Evolutionary conservation across 768 basidiomycete genomes (phyloP).

Genomic region (Phylloporus rhodoxanthus): DNA sequence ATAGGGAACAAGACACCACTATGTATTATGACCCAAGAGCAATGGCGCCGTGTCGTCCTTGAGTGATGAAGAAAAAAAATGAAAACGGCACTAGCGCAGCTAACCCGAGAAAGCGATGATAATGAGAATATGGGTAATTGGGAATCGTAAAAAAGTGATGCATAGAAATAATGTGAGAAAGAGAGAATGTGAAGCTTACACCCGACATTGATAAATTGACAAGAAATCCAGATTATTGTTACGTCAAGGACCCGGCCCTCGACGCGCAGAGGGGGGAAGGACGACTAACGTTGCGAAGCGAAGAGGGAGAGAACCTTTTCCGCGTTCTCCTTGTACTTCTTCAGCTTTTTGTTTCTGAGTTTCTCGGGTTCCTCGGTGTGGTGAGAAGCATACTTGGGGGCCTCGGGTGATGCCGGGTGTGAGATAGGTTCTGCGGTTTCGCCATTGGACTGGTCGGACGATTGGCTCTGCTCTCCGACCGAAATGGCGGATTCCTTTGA

Average conservation of each 20-base stretch:
- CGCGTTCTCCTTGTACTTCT: slow-evolving; percentile 83
- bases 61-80: slow-evolving; percentile 9
- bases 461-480: slow-evolving; percentile 62
- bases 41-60: slow-evolving; percentile 26
- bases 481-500: slow-evolving; percentile 77
- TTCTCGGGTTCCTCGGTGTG: slow-evolving; percentile 47
- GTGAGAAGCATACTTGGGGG: slow-evolving; percentile 25
- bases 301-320: slow-evolving; percentile 83
- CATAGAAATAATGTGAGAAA: slow-evolving; percentile 27
- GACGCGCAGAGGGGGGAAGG: slow-evolving; percentile 5
- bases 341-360: slow-evolving; percentile 67
- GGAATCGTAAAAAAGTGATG: slow-evolving; percentile 15
- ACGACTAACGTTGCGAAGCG: slow-evolving; percentile 57
- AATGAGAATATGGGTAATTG: slow-evolving; percentile 13
- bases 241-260: slow-evolving; percentile 24
- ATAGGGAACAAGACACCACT: slow-evolving; percentile 21
- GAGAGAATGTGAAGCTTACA: slow-evolving; percentile 19
- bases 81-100: slow-evolving; percentile 21
- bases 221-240: slow-evolving; percentile 11
- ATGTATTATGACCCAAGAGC: slow-evolving; percentile 25
- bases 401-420: slow-evolving; percentile 27
- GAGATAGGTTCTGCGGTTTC: slow-evolving; percentile 31
- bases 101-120: slow-evolving; percentile 8
- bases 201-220: slow-evolving; percentile 15
- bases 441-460: slow-evolving; percentile 67